Evolutionary conservation across 1,139 yeast genomes (phyloP).

Genomic region (Diutina sp.): DNA sequence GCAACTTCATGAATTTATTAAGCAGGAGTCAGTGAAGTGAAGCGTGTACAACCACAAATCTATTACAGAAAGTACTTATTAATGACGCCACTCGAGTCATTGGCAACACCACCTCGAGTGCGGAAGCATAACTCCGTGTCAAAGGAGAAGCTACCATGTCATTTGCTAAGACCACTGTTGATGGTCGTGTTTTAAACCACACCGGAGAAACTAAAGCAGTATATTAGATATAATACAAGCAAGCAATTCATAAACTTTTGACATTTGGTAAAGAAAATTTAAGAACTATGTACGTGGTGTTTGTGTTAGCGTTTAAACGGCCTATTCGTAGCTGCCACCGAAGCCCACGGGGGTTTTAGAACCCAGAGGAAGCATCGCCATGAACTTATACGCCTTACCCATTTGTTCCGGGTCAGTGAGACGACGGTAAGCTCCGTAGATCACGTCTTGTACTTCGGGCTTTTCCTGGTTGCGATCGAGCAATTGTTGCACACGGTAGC

Average conservation of each 20-base stretch:
- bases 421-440: constrained; percentile 49
- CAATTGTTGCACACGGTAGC: constrained; percentile 27
- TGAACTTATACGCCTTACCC: constrained; percentile 70
- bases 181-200: no score
- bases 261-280: no score
- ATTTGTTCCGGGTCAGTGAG: constrained; percentile 51
- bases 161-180: no score
- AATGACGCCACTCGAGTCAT: no score
- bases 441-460: constrained; percentile 6
- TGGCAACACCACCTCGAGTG: no score
- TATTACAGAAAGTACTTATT: no score
- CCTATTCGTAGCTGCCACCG: constrained; percentile 1
- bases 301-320: background rate
- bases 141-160: no score
- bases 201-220: no score
- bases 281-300: background rate
- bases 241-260: no score
- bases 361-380: constrained; percentile 46
- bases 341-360: constrained; percentile 26
- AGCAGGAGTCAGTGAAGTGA: background rate
- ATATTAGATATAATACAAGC: no score
- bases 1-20: background rate
- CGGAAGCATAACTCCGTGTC: no score
- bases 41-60: background rate
- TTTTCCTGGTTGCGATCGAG: constrained; percentile 35